A percentile compares a stretch with the other conserved stretches of the same genome.
phyloP scores from a whole-genome alignment of 257 asterid species.

The Dorcoceras hygrometricum region DNA sequence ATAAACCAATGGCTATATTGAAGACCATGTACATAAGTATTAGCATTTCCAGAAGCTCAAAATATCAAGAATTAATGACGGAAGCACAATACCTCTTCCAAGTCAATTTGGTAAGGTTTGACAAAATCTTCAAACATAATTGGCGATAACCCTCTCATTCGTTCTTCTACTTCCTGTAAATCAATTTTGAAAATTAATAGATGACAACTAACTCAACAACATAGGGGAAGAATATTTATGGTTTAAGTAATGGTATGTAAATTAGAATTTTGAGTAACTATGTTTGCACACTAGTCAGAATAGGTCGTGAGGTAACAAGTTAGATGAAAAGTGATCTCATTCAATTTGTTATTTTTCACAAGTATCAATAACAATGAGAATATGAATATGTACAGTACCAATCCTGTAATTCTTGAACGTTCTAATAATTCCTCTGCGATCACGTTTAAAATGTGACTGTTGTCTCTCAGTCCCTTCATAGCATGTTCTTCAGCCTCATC shows the following conservation, averaged over 20 bases:
- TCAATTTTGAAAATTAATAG: background rate
- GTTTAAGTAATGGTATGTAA: background rate
- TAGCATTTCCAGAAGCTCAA: background rate
- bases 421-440: slow-evolving; percentile 68
- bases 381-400: slow-evolving; percentile 39
- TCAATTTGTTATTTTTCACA: slow-evolving; percentile 5
- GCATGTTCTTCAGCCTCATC: slow-evolving; percentile 96
- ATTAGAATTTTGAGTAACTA: background rate
- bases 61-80: slow-evolving; percentile 1
- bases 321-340: background rate
- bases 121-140: slow-evolving; percentile 89
- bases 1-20: background rate
- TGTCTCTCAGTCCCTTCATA: slow-evolving; percentile 77
- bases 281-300: slow-evolving; percentile 1
- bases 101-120: slow-evolving; percentile 75
- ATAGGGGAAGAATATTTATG: background rate
- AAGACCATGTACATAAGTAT: background rate
- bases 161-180: slow-evolving; percentile 84
- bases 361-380: background rate
- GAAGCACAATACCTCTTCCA: slow-evolving; percentile 55
- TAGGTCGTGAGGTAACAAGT: background rate
- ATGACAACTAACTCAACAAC: slow-evolving; percentile 11
- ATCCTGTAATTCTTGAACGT: slow-evolving; percentile 81
- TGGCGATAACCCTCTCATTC: slow-evolving; percentile 57
- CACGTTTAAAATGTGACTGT: slow-evolving; percentile 69